Evolutionary conservation across 139 green algal genomes (phyloP).

Genomic region (Chlamydomonas sphaeroides): DNA sequence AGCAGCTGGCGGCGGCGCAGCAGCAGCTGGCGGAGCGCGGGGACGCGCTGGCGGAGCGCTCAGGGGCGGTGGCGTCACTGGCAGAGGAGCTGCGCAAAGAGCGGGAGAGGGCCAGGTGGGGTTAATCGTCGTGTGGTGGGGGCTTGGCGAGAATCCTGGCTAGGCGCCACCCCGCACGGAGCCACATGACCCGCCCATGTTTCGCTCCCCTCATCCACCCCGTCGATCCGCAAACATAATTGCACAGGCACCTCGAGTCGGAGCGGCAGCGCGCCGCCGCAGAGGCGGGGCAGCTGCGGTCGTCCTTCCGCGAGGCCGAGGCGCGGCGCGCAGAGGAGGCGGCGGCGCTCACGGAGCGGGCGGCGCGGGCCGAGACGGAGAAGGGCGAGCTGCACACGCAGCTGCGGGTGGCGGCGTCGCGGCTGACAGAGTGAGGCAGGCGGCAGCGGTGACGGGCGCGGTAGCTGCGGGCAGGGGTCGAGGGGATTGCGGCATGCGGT

Average conservation of each 20-base stretch:
- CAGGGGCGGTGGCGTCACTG: not conserved
- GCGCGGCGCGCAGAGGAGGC: not conserved
- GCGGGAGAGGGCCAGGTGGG: conserved; percentile 15
- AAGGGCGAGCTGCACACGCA: not conserved
- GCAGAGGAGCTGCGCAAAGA: not conserved
- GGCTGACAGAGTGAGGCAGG: conserved; percentile 5
- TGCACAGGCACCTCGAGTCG: conserved; percentile 3
- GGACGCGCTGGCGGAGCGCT: not conserved
- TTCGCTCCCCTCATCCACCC: not conserved
- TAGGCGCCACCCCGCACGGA: too few species aligned
- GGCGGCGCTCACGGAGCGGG: not conserved
- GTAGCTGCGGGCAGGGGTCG: not conserved
- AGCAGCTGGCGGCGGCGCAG: not conserved
- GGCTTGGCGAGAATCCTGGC: too few species aligned
- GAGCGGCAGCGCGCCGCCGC: not conserved
- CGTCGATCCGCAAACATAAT: not conserved
- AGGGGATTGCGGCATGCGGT: too few species aligned
- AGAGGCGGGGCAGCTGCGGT: not conserved
- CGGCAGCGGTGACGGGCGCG: not conserved
- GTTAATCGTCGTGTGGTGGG: too few species aligned
- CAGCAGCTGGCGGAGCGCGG: not conserved
- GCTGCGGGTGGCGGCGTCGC: not conserved
- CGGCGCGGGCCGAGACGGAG: not conserved
- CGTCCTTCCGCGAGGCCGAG: not conserved
- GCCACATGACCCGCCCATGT: not conserved